Conservation (phyloP, 2,329 filamentous ascomycete genomes). For the Blastomyces percursus region DNA sequence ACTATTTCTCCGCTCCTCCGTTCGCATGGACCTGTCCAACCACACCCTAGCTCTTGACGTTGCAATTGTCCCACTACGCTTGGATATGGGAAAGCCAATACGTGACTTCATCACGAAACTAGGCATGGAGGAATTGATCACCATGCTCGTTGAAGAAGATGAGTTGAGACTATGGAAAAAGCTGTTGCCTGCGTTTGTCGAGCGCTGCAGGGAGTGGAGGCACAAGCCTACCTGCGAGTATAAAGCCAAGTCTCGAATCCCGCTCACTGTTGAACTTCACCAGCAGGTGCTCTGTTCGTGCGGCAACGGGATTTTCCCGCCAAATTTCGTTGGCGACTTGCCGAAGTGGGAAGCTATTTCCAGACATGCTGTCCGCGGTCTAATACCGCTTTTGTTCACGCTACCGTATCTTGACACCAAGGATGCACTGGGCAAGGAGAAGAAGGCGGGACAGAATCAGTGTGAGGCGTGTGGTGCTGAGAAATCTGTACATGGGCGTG, state of each 20-base stretch:
- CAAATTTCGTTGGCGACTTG: conserved; percentile 13
- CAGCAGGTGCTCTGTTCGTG: conserved; percentile 25
- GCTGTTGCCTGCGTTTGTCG: conserved; percentile 23
- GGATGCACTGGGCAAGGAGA: background rate
- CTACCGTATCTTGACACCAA: conserved; percentile 20
- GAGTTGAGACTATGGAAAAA: conserved; percentile 25
- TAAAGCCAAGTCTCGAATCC: conserved; percentile 14
- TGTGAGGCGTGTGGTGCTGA: conserved; percentile 12
- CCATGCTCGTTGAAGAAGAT: conserved; percentile 17
- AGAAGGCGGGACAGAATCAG: conserved; percentile 3
- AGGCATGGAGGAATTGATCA: background rate
- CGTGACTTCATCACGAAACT: conserved; percentile 6
- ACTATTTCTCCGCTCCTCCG: conserved; percentile 18
- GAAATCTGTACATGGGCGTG: conserved; percentile 15
- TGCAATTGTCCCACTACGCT: conserved; percentile 23
- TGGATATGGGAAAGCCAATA: conserved; percentile 5
- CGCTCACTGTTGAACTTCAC: conserved; percentile 17
- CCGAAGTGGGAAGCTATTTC: conserved; percentile 17
- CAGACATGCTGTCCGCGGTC: conserved; percentile 21
- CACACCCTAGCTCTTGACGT: conserved; percentile 22
- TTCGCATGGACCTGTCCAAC: conserved; percentile 23
- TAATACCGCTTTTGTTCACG: conserved; percentile 25
- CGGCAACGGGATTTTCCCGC: conserved; percentile 21
- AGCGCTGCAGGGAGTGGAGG: conserved; percentile 32
- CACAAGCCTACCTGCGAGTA: conserved; percentile 28